A percentile compares a stretch with the other conserved stretches of the same genome.
phyloP scores from a whole-genome alignment of 805 yeast species.

The Nakazawaea wyomingensis region DNA sequence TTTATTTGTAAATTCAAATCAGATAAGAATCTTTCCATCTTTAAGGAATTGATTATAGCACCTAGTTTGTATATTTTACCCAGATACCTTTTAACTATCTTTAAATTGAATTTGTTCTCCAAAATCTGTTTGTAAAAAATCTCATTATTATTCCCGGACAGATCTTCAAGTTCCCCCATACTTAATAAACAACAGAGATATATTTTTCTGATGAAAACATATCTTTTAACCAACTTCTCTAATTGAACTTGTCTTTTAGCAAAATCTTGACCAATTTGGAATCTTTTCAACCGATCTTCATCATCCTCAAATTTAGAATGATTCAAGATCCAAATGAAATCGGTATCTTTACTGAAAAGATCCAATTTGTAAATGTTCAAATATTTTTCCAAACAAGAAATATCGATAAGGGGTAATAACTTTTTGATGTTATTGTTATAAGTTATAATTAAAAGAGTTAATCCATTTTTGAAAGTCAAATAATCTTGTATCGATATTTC shows the following conservation, averaged over 20 bases:
- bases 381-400: constrained; percentile 1
- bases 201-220: constrained; percentile 5
- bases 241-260: neutral
- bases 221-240: constrained; percentile 1
- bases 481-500: neutral
- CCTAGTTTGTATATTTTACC: neutral
- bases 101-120: constrained; percentile 3
- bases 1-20: neutral
- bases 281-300: neutral
- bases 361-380: constrained; percentile 8
- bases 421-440: neutral
- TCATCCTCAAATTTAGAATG: neutral
- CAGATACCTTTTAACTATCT: neutral
- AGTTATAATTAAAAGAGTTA: neutral
- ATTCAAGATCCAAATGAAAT: constrained; percentile 7
- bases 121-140: neutral
- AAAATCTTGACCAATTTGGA: constrained; percentile 3
- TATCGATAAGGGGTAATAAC: constrained; percentile 5
- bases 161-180: neutral
- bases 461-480: constrained; percentile 1
- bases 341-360: constrained; percentile 1
- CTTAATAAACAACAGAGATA: constrained; percentile 8
- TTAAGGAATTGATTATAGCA: neutral
- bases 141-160: neutral
- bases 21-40: neutral